phyloP scores from a whole-genome alignment of 2,329 filamentous ascomycete genomes.

The Aspergillus ochraceoroseus region DNA sequence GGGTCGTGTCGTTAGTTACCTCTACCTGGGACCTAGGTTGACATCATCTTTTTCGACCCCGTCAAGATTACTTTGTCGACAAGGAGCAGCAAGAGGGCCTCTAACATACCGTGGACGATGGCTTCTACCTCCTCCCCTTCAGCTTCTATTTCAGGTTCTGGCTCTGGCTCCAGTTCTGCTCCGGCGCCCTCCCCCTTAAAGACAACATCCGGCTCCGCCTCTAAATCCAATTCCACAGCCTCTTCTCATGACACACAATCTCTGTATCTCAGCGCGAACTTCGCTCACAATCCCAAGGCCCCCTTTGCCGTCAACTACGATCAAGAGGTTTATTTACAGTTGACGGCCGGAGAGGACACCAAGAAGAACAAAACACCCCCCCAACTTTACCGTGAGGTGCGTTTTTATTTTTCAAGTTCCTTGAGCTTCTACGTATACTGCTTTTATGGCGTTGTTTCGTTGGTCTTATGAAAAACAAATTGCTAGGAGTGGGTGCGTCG shows the following conservation, averaged over 20 bases:
- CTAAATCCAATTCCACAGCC: conserved; percentile 3
- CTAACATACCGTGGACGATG: not conserved
- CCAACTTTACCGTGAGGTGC: conserved; percentile 31
- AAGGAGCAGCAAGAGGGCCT: too few relatives aligned
- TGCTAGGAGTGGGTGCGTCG: conserved; percentile 27
- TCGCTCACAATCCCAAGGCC: conserved; percentile 17
- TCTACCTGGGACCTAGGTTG: too few relatives aligned
- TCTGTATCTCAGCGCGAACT: conserved; percentile 49
- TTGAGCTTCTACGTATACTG: not conserved
- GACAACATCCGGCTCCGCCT: not conserved
- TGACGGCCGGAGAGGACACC: conserved; percentile 22
- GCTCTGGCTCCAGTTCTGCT: not conserved
- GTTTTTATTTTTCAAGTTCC: conserved; percentile 2
- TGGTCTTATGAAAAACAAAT: conserved; percentile 3
- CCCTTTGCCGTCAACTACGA: conserved; percentile 28
- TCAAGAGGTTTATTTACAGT: conserved; percentile 31
- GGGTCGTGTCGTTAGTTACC: too few relatives aligned
- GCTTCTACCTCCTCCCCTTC: not conserved
- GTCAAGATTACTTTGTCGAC: too few relatives aligned
- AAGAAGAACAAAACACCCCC: conserved; percentile 28
- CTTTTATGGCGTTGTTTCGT: not conserved
- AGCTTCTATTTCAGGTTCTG: too few relatives aligned
- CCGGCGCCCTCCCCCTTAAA: not conserved
- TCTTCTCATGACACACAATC: conserved; percentile 23
- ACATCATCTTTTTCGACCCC: too few relatives aligned